Evolutionary conservation across 108 stramenopile species (phyloP), one percentile per base, ranked within the genome.

Genomic region (Pseudonitzschia multiseries): DNA sequence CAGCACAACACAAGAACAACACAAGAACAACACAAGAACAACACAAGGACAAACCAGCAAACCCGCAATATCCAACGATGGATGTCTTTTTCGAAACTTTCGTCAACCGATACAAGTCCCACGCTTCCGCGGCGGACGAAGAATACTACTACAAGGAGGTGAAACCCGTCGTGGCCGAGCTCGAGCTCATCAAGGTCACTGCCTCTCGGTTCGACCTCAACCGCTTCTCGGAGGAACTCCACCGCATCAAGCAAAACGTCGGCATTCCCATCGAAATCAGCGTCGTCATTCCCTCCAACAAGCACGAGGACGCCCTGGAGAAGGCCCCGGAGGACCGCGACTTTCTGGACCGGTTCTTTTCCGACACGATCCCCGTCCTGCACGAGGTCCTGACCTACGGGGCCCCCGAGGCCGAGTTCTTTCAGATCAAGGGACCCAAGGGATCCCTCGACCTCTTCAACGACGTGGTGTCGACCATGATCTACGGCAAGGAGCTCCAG

Each of bases 331-430:
- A 67, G 43, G 43, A 44, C 13, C 14, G 26, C n/a, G 66, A 67
- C 17, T 48, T 67, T 13, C 44, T 67, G 15, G 66, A 67, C 44
- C 8, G 2, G 15, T 3, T 67, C 18, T 67, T 67, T 22, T 48
- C 66, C 26, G 66, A 67, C 24, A 67, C 43, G 3, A 67, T 67
- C 31, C 66, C 66, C n/a, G 10, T 67, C 46, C 28, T 67, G 21
- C 66, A 67, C 36, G 66, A 67, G 4, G n/a, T 67, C 26, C 24
- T 67, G 28, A 67, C 36, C 33, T 29, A 44, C 28, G 66, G 66
- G 12, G 8, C n/a, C 14, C 46, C 46, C 8, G 66, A 67, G 44
- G 0, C 44, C 21, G 40, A 48, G 14, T 67, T 67, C 48, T 48
- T 46, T 1, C 66, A 50, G 28, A 48, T 67, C 46, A 50, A 67